Percentiles rank a stretch among this genome's conserved stretches.
Evolutionary conservation across 78 protist genomes (phyloP).

Genomic region (Bodo saltans): DNA sequence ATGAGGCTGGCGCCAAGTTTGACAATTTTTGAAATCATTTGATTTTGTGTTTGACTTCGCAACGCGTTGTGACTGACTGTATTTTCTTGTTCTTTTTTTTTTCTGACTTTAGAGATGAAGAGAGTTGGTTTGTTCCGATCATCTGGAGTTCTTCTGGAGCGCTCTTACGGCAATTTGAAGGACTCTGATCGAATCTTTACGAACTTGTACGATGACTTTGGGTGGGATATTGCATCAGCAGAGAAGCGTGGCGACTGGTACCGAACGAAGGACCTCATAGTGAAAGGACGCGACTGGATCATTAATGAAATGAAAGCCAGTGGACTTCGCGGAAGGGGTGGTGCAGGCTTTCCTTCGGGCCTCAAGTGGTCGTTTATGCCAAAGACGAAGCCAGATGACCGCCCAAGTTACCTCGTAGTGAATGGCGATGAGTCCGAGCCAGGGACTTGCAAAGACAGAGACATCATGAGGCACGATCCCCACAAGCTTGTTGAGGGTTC

Average conservation of each 20-base stretch:
- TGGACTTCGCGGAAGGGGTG: slow-evolving; percentile 96
- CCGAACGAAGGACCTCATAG: slow-evolving; percentile 81
- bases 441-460: slow-evolving; percentile 99
- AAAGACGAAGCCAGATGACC: slow-evolving; percentile 54
- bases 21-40: too few relatives aligned
- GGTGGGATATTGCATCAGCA: slow-evolving; percentile 75
- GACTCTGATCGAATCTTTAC: slow-evolving; percentile 94
- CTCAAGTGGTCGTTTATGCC: slow-evolving; percentile 95
- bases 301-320: slow-evolving; percentile 83
- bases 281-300: slow-evolving; percentile 71
- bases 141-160: too few relatives aligned
- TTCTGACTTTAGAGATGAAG: too few relatives aligned
- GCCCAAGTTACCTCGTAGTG: slow-evolving; percentile 93
- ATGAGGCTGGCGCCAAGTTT: too few relatives aligned
- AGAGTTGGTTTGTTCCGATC: too few relatives aligned
- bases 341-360: slow-evolving; percentile 98
- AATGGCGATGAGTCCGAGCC: slow-evolving; percentile 99
- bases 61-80: too few relatives aligned
- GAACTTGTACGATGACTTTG: slow-evolving; percentile 89
- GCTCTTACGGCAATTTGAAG: slow-evolving; percentile 47
- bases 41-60: too few relatives aligned
- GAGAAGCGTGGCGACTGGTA: slow-evolving; percentile 91
- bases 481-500: slow-evolving; percentile 96
- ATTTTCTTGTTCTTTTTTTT: too few relatives aligned
- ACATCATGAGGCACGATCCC: slow-evolving; percentile 98